Evolutionary conservation across 169 alveolate species (phyloP).

Genomic region (Toxoplasma gondii): DNA sequence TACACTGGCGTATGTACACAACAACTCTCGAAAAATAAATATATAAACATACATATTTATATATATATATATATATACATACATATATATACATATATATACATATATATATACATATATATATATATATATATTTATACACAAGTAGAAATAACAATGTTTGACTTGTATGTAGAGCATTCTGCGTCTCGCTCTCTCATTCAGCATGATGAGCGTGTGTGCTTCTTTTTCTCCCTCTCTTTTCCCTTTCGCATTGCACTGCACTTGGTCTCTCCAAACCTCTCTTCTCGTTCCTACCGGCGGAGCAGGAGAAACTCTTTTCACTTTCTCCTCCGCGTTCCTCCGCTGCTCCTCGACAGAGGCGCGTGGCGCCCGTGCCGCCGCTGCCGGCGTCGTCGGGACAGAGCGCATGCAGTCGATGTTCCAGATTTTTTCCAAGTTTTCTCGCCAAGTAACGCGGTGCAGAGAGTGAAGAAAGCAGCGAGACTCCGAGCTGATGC

Average conservation of each 20-base stretch:
- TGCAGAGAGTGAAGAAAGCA: neutral
- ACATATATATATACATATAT: no score
- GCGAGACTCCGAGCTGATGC: constrained; percentile 19
- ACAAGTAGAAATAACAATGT: no score
- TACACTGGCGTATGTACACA: no score
- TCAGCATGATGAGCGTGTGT: neutral
- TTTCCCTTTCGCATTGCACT: no score
- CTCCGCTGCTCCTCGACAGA: neutral
- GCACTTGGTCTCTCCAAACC: neutral
- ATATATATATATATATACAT: no score
- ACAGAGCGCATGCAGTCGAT: neutral
- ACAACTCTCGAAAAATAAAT: no score
- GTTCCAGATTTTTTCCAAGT: neutral
- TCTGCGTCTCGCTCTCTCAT: neutral
- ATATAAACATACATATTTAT: no score
- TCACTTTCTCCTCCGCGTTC: neutral
- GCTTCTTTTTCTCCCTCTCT: no score
- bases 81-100: no score
- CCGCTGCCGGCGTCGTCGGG: neutral
- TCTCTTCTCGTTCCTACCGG: neutral
- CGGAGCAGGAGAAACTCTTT: neutral
- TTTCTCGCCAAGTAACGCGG: neutral
- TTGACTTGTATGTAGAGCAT: no score
- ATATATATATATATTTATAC: no score
- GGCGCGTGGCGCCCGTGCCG: neutral